phyloP scores from a whole-genome alignment of 257 asterid genomes.

The Anisodus acutangulus region DNA sequence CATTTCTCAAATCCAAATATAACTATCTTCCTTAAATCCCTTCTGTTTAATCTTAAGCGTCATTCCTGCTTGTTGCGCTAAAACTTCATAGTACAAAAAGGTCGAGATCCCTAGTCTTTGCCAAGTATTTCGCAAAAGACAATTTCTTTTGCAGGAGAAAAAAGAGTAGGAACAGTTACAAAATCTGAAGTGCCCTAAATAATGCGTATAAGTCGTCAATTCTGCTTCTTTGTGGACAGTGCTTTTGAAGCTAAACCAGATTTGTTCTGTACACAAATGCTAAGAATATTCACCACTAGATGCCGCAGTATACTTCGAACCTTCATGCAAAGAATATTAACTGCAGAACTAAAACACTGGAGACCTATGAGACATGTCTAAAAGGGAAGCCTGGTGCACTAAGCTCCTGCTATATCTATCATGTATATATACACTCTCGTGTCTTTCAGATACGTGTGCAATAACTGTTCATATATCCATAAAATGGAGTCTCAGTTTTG shows the following conservation, averaged over 20 bases:
- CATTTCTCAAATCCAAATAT: not conserved
- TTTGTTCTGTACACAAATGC: not conserved
- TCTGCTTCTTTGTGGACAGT: not conserved
- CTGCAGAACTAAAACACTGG: not conserved
- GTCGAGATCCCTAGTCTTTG: not conserved
- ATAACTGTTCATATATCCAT: not conserved
- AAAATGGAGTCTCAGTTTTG: not conserved
- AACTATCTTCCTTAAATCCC: not conserved
- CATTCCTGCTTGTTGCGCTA: not conserved
- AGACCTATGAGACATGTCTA: not conserved
- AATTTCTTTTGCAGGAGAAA: constrained; percentile 14
- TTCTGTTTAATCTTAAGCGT: not conserved
- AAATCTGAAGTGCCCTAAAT: not conserved
- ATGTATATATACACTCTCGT: not conserved
- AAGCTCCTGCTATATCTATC: not conserved
- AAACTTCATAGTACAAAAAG: not conserved
- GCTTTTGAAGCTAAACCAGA: not conserved
- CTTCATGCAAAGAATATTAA: not conserved
- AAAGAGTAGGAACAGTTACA: not conserved
- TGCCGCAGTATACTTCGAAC: not conserved
- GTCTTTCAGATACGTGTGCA: not conserved
- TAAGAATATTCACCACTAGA: not conserved
- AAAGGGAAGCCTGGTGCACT: too few species aligned
- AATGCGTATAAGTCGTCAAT: not conserved
- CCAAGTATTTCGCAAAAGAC: not conserved